Base-by-base conservation (phyloP, 2,329 filamentous ascomycete species). In the Neoarthrinium moseri region DNA sequence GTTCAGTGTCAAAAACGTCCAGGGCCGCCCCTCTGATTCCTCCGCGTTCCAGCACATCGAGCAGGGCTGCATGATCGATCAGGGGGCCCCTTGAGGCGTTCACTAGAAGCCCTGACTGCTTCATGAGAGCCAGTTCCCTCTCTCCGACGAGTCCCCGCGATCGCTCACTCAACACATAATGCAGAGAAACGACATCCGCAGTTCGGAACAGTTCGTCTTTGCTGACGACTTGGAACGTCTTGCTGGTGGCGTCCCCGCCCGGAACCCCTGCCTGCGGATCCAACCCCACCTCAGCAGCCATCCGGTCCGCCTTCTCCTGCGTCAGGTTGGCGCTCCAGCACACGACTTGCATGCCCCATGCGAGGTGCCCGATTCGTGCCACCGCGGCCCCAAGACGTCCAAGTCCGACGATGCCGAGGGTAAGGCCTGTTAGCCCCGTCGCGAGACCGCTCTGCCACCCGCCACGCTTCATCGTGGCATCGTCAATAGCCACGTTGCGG, bases 1-100 rank as follows among this genome's bases (percentile, higher is more conserved):
- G 87, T 61, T 91, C 87, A 7, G 81, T 67, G 45, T 86, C 80
- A 60, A 86, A 91, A 1, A 91, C 87, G 68, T 91, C 88, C 22
- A 91, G 59, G 6, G 84, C 87, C 0, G 78, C 86, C 0, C 85
- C 86, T 15, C 74, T 63, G 56, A 91, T 89, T 4, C 55, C 60
- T 0, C 86, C 85, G 4, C 65, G 56, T 42, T 78, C 72, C 51
- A 89, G 61, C 3, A 74, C 72, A 17, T 79, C 72, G 23, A 87
- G 63, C 49, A 91, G 61, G 4, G 82, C 85, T 5, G 66, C 58
- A 59, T 91, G 84, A 42, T 87, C 80, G 5, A 91, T 74, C 20
- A 91, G 63, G 1, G 84, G 82, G 0, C 86, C 87, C 2, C 87
- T 70, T 5, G 84, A 86, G 0, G 87, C 89, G 63, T 92, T 91